Conservation (phyloP, 73 alveolate genomes). For the Effrenium voratum region DNA sequence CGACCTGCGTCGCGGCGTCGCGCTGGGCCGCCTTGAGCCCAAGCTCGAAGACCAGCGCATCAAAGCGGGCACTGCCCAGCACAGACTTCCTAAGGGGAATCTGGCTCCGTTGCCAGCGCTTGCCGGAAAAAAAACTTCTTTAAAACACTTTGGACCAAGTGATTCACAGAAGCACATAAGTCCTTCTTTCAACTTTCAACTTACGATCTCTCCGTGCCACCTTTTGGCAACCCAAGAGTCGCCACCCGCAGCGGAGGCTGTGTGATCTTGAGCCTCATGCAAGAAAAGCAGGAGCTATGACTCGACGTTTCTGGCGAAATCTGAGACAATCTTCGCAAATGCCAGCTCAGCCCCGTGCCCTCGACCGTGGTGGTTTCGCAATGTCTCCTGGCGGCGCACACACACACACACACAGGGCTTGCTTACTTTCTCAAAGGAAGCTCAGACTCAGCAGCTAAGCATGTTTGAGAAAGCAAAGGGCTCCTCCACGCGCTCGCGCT, state of each 20-base stretch:
- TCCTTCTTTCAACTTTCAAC: background rate
- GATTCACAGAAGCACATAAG: background rate
- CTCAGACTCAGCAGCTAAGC: background rate
- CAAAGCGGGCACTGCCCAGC: slow-evolving; percentile 59
- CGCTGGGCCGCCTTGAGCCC: slow-evolving; percentile 16
- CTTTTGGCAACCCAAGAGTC: background rate
- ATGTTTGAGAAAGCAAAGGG: too few species aligned
- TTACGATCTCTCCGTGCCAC: background rate
- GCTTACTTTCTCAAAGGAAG: background rate
- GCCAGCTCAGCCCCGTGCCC: slow-evolving; percentile 5
- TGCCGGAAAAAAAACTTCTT: background rate
- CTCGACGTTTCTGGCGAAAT: background rate
- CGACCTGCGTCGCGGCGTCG: background rate
- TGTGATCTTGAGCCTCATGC: slow-evolving; percentile 40
- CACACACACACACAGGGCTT: background rate
- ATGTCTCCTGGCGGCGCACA: slow-evolving; percentile 53
- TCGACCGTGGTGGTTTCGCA: slow-evolving; percentile 37
- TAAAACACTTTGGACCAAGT: background rate
- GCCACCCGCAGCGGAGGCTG: slow-evolving; percentile 87
- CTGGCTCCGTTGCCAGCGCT: background rate
- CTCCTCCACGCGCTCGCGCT: slow-evolving; percentile 88
- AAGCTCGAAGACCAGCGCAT: slow-evolving; percentile 41
- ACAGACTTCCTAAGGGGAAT: slow-evolving; percentile 48
- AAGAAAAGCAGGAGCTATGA: background rate
- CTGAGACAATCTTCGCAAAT: background rate